These are phyloP conservation scores for Gastrodia elata DNA, from an alignment of 106 monocot genomes.

Conservation along the genomic window DNA sequence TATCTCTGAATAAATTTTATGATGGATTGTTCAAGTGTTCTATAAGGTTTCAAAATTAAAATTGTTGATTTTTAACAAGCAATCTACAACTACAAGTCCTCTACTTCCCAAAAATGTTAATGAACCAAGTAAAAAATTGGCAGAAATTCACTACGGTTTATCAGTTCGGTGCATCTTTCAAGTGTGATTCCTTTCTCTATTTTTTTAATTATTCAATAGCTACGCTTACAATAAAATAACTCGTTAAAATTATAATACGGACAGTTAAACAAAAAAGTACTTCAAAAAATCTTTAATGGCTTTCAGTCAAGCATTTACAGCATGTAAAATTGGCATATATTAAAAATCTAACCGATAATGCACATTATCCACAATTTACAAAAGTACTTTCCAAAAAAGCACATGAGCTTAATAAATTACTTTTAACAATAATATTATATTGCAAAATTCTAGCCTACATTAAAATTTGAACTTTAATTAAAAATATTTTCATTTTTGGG, in stretches of 20 bases:
- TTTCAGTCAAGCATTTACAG: neutral
- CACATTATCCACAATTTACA: neutral
- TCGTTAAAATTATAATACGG: neutral
- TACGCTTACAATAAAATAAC: neutral
- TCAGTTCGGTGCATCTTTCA: neutral
- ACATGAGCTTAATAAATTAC: no score
- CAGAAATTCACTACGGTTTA: neutral
- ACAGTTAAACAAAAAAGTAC: neutral
- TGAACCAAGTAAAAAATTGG: neutral
- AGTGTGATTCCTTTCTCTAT: neutral
- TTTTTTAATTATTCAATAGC: neutral
- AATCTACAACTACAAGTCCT: neutral
- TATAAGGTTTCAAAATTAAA: neutral
- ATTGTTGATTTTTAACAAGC: neutral
- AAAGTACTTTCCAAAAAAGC: neutral
- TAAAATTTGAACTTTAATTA: neutral
- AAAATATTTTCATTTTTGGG: no score
- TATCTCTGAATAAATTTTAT: slow-evolving; percentile 1
- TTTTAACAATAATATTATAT: neutral
- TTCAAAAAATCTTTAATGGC: neutral
- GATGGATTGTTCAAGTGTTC: neutral
- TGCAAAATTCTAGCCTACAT: neutral
- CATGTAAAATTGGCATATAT: neutral
- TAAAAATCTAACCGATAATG: neutral
- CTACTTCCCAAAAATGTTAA: neutral